Base-by-base conservation (phyloP, 805 yeast genomes). In the Ogataea methylovora region DNA sequence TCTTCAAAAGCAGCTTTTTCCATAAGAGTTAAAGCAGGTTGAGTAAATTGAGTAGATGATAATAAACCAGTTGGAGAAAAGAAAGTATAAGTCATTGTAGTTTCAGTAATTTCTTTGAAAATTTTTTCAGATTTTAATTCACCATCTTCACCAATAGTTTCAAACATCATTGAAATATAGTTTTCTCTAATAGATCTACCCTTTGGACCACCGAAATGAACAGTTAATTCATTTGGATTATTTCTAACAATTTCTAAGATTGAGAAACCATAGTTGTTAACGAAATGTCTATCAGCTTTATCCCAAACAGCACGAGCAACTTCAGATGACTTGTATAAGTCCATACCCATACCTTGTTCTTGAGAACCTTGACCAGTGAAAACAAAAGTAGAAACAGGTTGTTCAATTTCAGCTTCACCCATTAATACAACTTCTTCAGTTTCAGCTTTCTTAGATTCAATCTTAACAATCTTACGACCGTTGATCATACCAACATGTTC, bases 281-380 rank as follows among this genome's bases (percentile, higher is more conserved):
- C 71, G 70, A 94, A 92, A 64, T 94, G 98, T 39, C 63, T 60
- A 60, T 92, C 98, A 42, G 99, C 99, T 59, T 86, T 83, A 61
- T 92, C 97, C 98, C 99, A 92, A 43, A 92, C 97, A 44, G 76
- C 77, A 53, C 79, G 79, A 35, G 99, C 98, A 59, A 92, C 96
- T 21, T 76, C 87, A 33, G 95, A 84, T 27, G 83, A 72, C 45
- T 79, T 79, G 63, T 92, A 92, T 58, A 92, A 74, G 62, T 92
- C 98, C 99, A 92, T 92, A 73, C 99, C 98, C 99, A 92, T 92
- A 60, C 97, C 97, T 70, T 94, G 98, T 64, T 94, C 98, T 67
- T 92, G 99, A 41, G 98, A 90, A 62, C 99, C 99, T 72, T 92
- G 99, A 58, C 98, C 99, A 45, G 99, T 92, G 68, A 94, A 92